phyloP scores from a whole-genome alignment of 371 early-diverging fungal genomes.

The Funneliformis caledonium region DNA sequence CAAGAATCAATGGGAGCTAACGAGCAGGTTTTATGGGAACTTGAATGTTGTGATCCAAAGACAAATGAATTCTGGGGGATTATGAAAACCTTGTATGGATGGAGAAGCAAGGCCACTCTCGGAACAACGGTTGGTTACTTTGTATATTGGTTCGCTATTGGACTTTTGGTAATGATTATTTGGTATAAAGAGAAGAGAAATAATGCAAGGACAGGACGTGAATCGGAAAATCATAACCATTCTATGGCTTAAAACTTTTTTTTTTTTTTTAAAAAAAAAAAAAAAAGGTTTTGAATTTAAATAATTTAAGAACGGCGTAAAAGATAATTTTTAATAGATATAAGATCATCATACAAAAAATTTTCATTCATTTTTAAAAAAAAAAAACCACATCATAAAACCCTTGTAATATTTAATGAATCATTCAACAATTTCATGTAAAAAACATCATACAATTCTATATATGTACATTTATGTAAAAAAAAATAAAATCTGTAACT shows the following conservation, averaged over 20 bases:
- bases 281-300: too few species aligned
- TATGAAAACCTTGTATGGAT: constrained; percentile 77
- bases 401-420: neutral
- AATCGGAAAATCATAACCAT: neutral
- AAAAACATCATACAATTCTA: neutral
- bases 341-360: too few species aligned
- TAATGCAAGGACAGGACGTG: neutral
- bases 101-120: constrained; percentile 75
- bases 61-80: constrained; percentile 67
- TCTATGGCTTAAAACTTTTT: neutral
- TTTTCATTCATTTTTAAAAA: too few species aligned
- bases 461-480: neutral
- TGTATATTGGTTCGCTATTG: constrained; percentile 71
- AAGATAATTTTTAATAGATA: too few species aligned
- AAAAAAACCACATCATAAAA: neutral
- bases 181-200: neutral
- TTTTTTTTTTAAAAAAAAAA: too few species aligned
- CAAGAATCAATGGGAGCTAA: constrained; percentile 13
- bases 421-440: neutral
- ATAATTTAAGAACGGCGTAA: too few species aligned
- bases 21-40: constrained; percentile 43
- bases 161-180: neutral
- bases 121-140: constrained; percentile 74
- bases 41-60: constrained; percentile 58
- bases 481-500: neutral